These are phyloP conservation scores for Polytrichum commune DNA, from an alignment of 225 moss, liverwort and hornwort species.

Conservation along the genomic window DNA sequence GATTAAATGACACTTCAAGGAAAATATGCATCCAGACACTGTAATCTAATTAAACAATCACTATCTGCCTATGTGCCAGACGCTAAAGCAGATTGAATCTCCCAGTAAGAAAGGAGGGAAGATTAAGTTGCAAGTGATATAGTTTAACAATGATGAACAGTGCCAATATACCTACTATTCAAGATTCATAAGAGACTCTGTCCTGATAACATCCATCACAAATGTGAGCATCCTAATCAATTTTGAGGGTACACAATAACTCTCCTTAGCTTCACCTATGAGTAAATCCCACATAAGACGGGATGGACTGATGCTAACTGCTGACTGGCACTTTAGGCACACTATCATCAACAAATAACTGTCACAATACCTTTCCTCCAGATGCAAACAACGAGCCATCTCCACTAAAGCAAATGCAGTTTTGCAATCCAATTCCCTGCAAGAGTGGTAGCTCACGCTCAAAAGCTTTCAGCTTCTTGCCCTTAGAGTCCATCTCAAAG, in stretches of 20 bases:
- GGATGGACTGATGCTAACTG: not conserved
- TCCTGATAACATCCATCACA: not conserved
- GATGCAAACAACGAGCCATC: slow-evolving; percentile 74
- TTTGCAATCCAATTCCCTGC: slow-evolving; percentile 64
- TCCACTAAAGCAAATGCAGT: slow-evolving; percentile 53
- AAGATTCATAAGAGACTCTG: not conserved
- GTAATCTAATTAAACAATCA: no score
- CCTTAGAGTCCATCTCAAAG: slow-evolving; percentile 42
- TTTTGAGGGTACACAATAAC: not conserved
- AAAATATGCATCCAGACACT: no score
- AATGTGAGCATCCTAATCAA: not conserved
- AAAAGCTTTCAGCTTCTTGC: slow-evolving; percentile 49
- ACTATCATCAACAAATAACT: not conserved
- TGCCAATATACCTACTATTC: not conserved
- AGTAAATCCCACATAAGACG: not conserved
- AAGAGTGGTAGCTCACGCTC: slow-evolving; percentile 45
- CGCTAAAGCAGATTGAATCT: no score
- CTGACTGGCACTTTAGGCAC: not conserved
- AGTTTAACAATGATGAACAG: no score
- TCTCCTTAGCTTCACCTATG: not conserved
- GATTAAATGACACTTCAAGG: no score
- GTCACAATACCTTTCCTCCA: slow-evolving; percentile 68
- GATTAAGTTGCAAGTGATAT: no score
- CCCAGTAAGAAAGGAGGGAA: no score
- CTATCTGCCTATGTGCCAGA: no score